A percentile compares a stretch with the other conserved stretches of the same genome.
Evolutionary conservation across 1,284 basidiomycete species (phyloP).

Genomic region (Leccinum pallidistipes): DNA sequence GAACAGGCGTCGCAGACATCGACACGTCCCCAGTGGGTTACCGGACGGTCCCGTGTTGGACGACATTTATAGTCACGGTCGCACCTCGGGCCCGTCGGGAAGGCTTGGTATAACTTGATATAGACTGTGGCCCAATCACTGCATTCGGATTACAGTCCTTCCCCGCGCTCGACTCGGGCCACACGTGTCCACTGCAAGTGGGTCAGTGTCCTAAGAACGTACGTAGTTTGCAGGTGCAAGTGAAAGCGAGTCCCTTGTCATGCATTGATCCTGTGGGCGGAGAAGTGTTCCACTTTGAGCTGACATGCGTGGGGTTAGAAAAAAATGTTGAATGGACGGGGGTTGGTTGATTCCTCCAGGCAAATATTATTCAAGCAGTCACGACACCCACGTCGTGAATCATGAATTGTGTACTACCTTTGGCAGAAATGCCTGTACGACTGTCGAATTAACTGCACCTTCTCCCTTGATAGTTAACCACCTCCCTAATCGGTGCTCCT

Average conservation of each 20-base stretch:
- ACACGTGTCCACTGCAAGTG: not conserved
- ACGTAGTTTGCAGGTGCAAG: not conserved
- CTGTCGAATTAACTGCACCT: slow-evolving; percentile 70
- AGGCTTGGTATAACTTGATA: not conserved
- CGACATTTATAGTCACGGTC: not conserved
- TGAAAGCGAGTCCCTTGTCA: not conserved
- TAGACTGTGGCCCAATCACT: not conserved
- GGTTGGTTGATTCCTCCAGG: not conserved
- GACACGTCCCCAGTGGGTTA: not conserved
- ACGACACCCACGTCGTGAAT: not conserved
- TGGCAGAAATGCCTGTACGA: slow-evolving; percentile 51
- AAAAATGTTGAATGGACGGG: not conserved
- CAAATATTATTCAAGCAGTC: not conserved
- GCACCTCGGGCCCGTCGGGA: not conserved
- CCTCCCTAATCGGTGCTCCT: slow-evolving; percentile 87
- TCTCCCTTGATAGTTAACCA: slow-evolving; percentile 80
- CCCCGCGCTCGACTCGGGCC: not conserved
- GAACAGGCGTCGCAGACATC: not conserved
- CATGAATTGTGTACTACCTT: slow-evolving; percentile 12
- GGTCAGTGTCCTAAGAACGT: not conserved
- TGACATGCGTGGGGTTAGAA: not conserved
- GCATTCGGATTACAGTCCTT: not conserved
- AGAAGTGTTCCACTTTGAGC: not conserved
- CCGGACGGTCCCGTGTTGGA: not conserved
- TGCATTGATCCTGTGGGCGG: not conserved